Evolutionary conservation across 805 yeast genomes (phyloP).

Genomic region (Yamadazyma endophytica): DNA sequence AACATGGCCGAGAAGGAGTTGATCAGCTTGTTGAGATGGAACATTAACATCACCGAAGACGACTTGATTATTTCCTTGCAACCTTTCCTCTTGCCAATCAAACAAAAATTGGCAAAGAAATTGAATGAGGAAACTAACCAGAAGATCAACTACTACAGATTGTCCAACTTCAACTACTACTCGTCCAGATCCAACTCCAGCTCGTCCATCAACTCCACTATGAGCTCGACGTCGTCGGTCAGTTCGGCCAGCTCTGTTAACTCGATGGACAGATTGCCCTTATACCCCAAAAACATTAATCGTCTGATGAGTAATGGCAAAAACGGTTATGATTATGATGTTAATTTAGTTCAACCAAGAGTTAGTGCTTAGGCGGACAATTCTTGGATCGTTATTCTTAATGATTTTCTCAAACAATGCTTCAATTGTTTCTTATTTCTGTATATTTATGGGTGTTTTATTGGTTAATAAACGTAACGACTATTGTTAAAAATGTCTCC

Average conservation of each 20-base stretch:
- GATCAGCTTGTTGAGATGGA: constrained; percentile 80
- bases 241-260: too few relatives aligned
- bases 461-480: too few relatives aligned
- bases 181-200: constrained; percentile 2
- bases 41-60: constrained; percentile 61
- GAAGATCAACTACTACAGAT: constrained; percentile 27
- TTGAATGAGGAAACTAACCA: constrained; percentile 21
- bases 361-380: constrained; percentile 5
- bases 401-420: too few relatives aligned
- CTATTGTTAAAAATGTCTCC: too few relatives aligned
- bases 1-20: constrained; percentile 90
- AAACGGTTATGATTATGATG: constrained; percentile 1
- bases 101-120: constrained; percentile 38
- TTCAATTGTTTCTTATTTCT: too few relatives aligned
- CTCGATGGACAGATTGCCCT: neutral
- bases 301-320: too few relatives aligned
- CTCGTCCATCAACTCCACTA: constrained; percentile 1
- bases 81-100: constrained; percentile 75
- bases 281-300: neutral
- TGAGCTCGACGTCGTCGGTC: constrained; percentile 1
- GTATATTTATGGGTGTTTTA: too few relatives aligned
- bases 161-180: constrained; percentile 12
- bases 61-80: constrained; percentile 69
- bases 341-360: constrained; percentile 3
- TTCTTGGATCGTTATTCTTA: too few relatives aligned